These are phyloP conservation scores for Apiospora pterosperma DNA, from an alignment of 2,329 filamentous ascomycete genomes.

Conservation along the genomic window DNA sequence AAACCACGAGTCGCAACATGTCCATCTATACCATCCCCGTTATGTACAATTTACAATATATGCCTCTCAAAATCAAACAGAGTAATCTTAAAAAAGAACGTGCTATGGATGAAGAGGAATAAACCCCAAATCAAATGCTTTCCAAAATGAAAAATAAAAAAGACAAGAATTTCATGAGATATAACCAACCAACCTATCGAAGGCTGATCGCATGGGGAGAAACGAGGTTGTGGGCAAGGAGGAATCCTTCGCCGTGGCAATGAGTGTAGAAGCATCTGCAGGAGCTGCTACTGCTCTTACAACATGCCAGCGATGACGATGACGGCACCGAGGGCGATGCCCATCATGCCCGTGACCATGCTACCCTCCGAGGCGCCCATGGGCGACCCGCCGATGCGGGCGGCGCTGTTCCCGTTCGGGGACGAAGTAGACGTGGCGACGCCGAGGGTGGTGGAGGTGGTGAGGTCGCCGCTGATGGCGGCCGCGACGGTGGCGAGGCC, in stretches of 20 bases:
- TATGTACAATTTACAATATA: not conserved
- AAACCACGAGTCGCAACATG: not conserved
- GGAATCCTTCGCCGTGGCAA: not conserved
- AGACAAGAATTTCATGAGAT: not conserved
- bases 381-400: not conserved
- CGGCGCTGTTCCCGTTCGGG: not conserved
- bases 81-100: not conserved
- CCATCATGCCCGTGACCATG: conserved; percentile 23
- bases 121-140: not conserved
- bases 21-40: not conserved
- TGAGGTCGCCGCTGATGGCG: conserved; percentile 30
- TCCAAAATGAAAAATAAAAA: not conserved
- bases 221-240: not conserved
- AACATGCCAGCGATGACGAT: conserved; percentile 25
- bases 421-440: conserved; percentile 7
- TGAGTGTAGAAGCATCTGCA: not conserved
- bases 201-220: not conserved
- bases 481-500: conserved; percentile 24
- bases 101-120: not conserved
- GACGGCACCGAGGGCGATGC: conserved; percentile 22
- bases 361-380: conserved; percentile 18
- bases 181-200: not conserved
- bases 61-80: not conserved
- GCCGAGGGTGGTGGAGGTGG: conserved; percentile 24
- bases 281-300: conserved; percentile 6